These are phyloP conservation scores for Avena sativa DNA, from an alignment of 176 grass and related monocot species.

Conservation along the genomic window DNA sequence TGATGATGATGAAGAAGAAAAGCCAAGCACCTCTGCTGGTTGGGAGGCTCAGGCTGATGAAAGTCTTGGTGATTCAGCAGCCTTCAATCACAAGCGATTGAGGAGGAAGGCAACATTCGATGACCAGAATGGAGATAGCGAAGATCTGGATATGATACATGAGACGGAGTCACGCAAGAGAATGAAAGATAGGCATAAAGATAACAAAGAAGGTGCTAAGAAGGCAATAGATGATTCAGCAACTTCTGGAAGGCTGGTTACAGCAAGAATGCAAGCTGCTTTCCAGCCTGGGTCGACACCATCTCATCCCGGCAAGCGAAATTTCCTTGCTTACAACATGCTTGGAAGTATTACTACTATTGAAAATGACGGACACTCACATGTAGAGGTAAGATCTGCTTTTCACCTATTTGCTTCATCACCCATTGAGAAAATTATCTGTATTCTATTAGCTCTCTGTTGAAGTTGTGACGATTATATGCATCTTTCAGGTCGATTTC, in stretches of 20 bases:
- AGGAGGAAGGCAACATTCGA: slow-evolving; percentile 52
- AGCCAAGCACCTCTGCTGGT: slow-evolving; percentile 61
- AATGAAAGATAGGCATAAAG: slow-evolving; percentile 54
- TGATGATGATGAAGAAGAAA: slow-evolving; percentile 73
- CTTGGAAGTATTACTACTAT: slow-evolving; percentile 88
- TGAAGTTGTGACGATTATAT: not conserved
- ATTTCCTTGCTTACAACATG: slow-evolving; percentile 93
- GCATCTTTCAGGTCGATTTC: slow-evolving; percentile 75
- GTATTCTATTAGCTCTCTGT: slow-evolving; percentile 5
- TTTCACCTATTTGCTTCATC: slow-evolving; percentile 19
- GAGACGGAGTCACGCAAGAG: slow-evolving; percentile 69
- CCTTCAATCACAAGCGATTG: slow-evolving; percentile 58
- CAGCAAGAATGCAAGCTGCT: slow-evolving; percentile 69
- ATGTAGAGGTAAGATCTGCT: slow-evolving; percentile 68
- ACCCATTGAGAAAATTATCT: not conserved
- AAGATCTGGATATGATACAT: slow-evolving; percentile 63
- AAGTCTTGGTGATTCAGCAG: slow-evolving; percentile 59
- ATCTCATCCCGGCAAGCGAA: slow-evolving; percentile 63
- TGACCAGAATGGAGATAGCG: slow-evolving; percentile 60
- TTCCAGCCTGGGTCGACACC: slow-evolving; percentile 91
- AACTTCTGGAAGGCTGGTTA: slow-evolving; percentile 50
- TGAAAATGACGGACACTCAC: slow-evolving; percentile 86
- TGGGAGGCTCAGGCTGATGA: slow-evolving; percentile 72
- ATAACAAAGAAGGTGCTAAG: slow-evolving; percentile 35
- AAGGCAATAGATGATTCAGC: slow-evolving; percentile 55